Percentiles rank a stretch among this genome's conserved stretches.
These are phyloP conservation scores for Cupressus sempervirens DNA, from an alignment of 75 land plant genomes.

Conservation along the genomic window DNA sequence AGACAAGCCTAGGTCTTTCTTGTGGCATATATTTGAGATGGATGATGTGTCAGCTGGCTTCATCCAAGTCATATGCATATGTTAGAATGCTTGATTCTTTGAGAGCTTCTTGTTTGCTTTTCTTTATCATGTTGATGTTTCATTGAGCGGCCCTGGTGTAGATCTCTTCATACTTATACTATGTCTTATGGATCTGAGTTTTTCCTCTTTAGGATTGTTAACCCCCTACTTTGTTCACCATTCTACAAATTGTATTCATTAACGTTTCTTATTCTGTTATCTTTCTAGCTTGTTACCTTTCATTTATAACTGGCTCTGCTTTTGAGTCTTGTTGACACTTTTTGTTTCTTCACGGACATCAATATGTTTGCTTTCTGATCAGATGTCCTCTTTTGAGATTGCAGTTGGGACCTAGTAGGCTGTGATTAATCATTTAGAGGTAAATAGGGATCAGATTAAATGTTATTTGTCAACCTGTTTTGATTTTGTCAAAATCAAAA, in stretches of 20 bases:
- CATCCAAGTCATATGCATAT: not conserved
- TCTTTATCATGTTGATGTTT: not conserved
- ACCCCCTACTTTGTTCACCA: not conserved
- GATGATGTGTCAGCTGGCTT: too few relatives aligned
- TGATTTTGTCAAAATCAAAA: too few relatives aligned
- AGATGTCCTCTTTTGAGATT: not conserved
- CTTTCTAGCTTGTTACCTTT: not conserved
- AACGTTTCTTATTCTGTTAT: not conserved
- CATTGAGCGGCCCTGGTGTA: not conserved
- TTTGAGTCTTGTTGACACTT: not conserved
- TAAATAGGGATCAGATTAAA: not conserved
- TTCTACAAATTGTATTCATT: not conserved
- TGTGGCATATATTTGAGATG: too few relatives aligned
- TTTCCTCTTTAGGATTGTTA: not conserved
- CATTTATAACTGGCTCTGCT: not conserved
- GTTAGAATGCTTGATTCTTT: not conserved
- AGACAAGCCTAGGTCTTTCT: not conserved
- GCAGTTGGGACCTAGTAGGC: not conserved
- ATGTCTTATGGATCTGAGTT: not conserved
- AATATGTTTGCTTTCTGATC: not conserved
- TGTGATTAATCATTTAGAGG: not conserved
- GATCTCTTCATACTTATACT: not conserved
- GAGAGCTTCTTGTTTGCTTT: not conserved
- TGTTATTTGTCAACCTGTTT: too few relatives aligned
- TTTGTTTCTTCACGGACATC: not conserved